Evolutionary conservation across 2,329 filamentous ascomycete genomes (phyloP), one percentile per base, ranked within the genome.

Genomic region (Clonostachys rhizophaga): DNA sequence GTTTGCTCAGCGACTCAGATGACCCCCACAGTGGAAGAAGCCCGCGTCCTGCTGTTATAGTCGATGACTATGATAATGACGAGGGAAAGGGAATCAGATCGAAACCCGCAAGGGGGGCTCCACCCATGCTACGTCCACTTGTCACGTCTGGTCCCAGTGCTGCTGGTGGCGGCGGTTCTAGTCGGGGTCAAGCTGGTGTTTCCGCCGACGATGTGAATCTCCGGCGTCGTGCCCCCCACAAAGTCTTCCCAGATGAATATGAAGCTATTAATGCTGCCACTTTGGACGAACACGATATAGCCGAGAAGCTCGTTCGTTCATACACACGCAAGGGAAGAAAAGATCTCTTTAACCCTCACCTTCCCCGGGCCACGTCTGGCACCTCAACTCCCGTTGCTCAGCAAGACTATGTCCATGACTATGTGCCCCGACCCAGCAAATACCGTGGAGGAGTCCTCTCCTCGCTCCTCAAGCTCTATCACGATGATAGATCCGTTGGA

Each of bases 371-470:
- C 10, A 52, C 56, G 14, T 70, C 68, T 35, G 66, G 68, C 40
- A 66, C 63, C 9, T 59, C 58, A 6, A 71, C 68, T 3, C 68
- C 68, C 1, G 54, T 65, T 10, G 52, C 59, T 16, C 72, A 79
- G 40, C 71, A 77, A 18, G 76, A 80, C 40, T 76, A 80, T 47
- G 58, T 57, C 13, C 62, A 69, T 42, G 68, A 71, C 47, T 89
- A 88, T 58, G 78, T 88, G 16, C 81, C 84, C 41, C 74, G 75
- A 40, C 87, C 87, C 5, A 67, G 74, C 18, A 78, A 84, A 52
- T 91, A 89, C 61, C 81, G 84, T 44, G 85, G 84, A 33, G 87
- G 89, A 33, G 80, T 92, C 42, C 70, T 95, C 2, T 83, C 84
- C 3, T 85, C 83, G 0, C 69, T 95, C 0, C 69, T 94, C 44